Evolutionary conservation across 441 rosid genomes (phyloP), one percentile per base, ranked within the genome.

Genomic region (Sinapis alba): DNA sequence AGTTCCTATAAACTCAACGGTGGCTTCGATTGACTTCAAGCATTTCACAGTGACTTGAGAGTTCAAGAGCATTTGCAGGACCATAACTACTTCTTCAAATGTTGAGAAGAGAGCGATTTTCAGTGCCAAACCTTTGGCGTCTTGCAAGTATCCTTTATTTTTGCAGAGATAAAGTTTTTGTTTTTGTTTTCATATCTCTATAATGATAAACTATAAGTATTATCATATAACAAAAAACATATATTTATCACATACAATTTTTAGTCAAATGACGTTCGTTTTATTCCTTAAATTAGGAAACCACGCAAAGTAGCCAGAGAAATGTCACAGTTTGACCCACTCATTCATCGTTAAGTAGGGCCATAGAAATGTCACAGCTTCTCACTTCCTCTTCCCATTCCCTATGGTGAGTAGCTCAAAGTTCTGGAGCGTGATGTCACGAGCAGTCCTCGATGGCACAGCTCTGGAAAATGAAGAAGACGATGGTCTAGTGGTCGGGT

Each of bases 331-430:
- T 43, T 45, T 43, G 7, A 15, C 8, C 50, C 18, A 45, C 51
- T 45, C 51, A 45, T n/a, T 65, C 53, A 58, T 24, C 7, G 9
- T 65, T 16, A 45, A 47, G 34, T 6, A 45, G 16, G 16, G 18
- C 50, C 50, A 43, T n/a, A n/a, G 18, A 43, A 43, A 43, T 43
- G 50, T 43, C 50, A 43, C 18, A 43, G 50, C 66, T 27, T 69
- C 62, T 83, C 58, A 60, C 10, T 69, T 26, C 54, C 76, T 20
- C 73, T 82, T 92, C 62, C 89, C 86, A 28, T 85, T 58, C 57
- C 90, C 90, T 71, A 87, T 86, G 73, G 89, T 80, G 51, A 92
- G 86, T 74, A 87, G 82, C 84, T 94, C 97, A 7, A 90, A 83
- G 86, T 84, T 94, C 64, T 84, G 81, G 10, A 90, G 80, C 11